Evolutionary conservation across 805 yeast genomes (phyloP).

Genomic region (Yarrowia sp.): DNA sequence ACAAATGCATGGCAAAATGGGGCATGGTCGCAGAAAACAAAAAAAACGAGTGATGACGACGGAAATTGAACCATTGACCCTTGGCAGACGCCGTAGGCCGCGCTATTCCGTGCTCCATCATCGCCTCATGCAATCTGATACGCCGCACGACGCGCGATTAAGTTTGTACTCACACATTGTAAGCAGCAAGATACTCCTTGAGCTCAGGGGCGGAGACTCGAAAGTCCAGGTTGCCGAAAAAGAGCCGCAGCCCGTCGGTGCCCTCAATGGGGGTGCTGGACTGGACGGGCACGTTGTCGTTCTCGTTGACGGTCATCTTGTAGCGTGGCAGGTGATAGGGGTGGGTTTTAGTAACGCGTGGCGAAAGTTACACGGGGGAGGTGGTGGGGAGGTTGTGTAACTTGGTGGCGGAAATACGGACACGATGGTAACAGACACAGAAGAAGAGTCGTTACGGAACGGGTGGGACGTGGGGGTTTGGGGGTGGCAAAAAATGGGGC

Average conservation of each 20-base stretch:
- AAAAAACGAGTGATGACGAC: no score
- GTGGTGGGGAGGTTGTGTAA: conserved; percentile 30
- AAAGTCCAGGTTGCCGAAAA: conserved; percentile 36
- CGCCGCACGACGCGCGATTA: conserved; percentile 37
- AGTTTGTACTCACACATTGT: conserved; percentile 37
- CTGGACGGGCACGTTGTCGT: conserved; percentile 33
- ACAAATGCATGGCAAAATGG: not conserved
- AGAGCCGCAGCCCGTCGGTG: conserved; percentile 34
- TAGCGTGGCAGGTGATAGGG: conserved; percentile 7
- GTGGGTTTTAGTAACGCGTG: conserved; percentile 16
- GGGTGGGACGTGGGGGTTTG: not conserved
- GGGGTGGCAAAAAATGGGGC: not conserved
- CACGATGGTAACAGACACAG: not conserved
- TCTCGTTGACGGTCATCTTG: conserved; percentile 35
- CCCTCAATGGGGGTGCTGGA: conserved; percentile 29
- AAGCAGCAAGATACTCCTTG: conserved; percentile 38
- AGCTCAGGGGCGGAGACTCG: conserved; percentile 37
- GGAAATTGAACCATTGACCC: not conserved
- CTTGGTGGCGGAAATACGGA: conserved; percentile 19
- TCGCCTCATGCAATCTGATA: conserved; percentile 6
- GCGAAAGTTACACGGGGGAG: conserved; percentile 35
- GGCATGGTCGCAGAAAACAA: not conserved
- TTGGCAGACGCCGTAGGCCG: no score
- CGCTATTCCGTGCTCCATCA: no score
- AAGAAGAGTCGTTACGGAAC: conserved; percentile 4